phyloP scores from a whole-genome alignment of 192 early-diverging fungal genomes.

The Umbelopsis sp. region DNA sequence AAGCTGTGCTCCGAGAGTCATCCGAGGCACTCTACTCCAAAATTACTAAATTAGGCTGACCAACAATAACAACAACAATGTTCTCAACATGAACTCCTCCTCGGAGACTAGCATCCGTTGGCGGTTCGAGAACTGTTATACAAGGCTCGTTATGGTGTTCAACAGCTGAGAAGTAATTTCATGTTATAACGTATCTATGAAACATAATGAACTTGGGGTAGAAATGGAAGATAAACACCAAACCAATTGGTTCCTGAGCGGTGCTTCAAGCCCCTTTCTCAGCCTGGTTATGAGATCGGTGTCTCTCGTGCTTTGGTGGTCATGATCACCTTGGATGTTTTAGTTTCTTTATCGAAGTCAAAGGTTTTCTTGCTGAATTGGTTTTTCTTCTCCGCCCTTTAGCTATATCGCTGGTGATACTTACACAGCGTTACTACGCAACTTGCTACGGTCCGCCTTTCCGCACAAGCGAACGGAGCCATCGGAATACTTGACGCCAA shows the following conservation, averaged over 20 bases:
- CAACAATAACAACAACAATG: conserved; percentile 18
- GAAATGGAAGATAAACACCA: neutral
- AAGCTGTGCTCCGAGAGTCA: conserved; percentile 16
- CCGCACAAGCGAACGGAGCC: neutral
- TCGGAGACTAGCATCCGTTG: neutral
- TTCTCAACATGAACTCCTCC: conserved; percentile 13
- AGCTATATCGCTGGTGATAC: no score
- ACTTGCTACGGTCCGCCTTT: neutral
- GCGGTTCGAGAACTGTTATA: neutral
- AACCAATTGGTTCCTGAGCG: conserved; percentile 1
- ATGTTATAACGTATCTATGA: neutral
- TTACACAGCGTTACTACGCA: neutral
- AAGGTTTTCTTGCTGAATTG: no score
- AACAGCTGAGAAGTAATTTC: neutral
- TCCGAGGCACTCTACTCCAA: conserved; percentile 16
- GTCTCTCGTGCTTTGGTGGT: neutral
- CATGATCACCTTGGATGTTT: neutral
- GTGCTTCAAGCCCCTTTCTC: neutral
- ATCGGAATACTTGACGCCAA: conserved; percentile 1
- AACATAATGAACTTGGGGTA: neutral
- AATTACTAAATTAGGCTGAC: neutral
- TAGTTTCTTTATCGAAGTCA: no score
- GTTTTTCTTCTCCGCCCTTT: no score
- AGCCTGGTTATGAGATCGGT: neutral
- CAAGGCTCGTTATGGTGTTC: neutral